Percentiles rank a stretch among this genome's conserved stretches.
phyloP scores from a whole-genome alignment of 768 basidiomycete genomes.

The Paxillus involutus region DNA sequence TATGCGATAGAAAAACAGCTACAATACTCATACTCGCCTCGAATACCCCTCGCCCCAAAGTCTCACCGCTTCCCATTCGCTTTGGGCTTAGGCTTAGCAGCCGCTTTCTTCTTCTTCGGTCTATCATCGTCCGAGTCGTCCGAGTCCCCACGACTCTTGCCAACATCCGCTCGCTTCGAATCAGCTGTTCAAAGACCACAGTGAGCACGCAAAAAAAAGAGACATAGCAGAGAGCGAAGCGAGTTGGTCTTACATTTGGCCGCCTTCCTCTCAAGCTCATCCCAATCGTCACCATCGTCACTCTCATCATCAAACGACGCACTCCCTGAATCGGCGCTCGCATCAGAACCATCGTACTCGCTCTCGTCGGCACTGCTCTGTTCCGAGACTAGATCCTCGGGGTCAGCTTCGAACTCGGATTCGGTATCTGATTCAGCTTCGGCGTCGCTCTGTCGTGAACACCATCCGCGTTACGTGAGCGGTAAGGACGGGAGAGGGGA shows the following conservation, averaged over 20 bases:
- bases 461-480: slow-evolving; percentile 43
- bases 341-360: slow-evolving; percentile 52
- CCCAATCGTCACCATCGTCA: slow-evolving; percentile 92
- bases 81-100: slow-evolving; percentile 35
- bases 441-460: slow-evolving; percentile 48
- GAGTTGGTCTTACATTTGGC: slow-evolving; percentile 61
- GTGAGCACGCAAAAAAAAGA: neutral
- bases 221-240: neutral
- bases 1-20: neutral
- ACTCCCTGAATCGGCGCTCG: slow-evolving; percentile 57
- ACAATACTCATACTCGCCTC: slow-evolving; percentile 6
- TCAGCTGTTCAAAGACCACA: slow-evolving; percentile 37
- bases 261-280: slow-evolving; percentile 89
- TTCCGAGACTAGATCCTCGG: slow-evolving; percentile 41
- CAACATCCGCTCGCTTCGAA: slow-evolving; percentile 44
- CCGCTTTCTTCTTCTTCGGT: slow-evolving; percentile 44
- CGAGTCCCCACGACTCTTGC: slow-evolving; percentile 41
- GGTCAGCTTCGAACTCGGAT: slow-evolving; percentile 63
- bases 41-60: slow-evolving; percentile 6
- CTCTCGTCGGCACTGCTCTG: slow-evolving; percentile 54
- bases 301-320: slow-evolving; percentile 65
- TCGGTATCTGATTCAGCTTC: slow-evolving; percentile 66
- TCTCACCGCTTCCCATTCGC: slow-evolving; percentile 42
- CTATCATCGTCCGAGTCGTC: slow-evolving; percentile 53
- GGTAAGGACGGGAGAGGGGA: slow-evolving; percentile 2